Evolutionary conservation across 768 basidiomycete species (phyloP), one percentile per base, ranked within the genome.

Genomic region (Rhizopogon vesiculosus): DNA sequence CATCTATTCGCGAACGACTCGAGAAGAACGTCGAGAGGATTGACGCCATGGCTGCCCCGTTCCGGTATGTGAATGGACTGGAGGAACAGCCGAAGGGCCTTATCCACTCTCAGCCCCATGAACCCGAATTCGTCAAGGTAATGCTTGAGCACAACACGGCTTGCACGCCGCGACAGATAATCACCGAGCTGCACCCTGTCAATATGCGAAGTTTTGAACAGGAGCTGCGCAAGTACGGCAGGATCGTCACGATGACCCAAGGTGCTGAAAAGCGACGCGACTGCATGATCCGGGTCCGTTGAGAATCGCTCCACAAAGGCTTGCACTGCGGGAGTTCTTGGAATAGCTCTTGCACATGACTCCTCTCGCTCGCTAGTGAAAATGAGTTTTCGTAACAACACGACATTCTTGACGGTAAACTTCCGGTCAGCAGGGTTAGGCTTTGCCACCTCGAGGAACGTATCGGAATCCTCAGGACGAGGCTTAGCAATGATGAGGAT

Each of bases 401-500:
- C 90, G 45, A 96, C 86, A 62, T 85, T 93, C 75, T 97, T 98
- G 65, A 98, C 87, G 50, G 91, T 74, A 66, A 91, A 96, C 66
- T 84, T 85, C 64, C 87, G 80, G 62, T 94, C 93, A 18, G 77
- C 69, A 2, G 76, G 74, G 54, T 77, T 73, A 22, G 83, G 82
- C 54, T 83, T 82, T 55, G 79, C 72, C 51, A 74, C 67, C 62
- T 87, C 87, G 45, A 84, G 70, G 35, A 85, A 75, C 38, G 75
- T 73, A 59, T 90, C 87, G 49, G 82, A 79, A 43, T 89, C 86
- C 39, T 83, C 80, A 53, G 85, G 75, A 56, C 94, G 78, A 12
- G 94, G 94, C 69, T 98, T 98, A 41, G 95, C 88, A 61, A 98
- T 83, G 69, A 98, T 81, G 53, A 98, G 82, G 52, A 98, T 82